Base-by-base conservation (phyloP, 371 early-diverging fungal genomes). In the Saksenaea oblongispora region DNA sequence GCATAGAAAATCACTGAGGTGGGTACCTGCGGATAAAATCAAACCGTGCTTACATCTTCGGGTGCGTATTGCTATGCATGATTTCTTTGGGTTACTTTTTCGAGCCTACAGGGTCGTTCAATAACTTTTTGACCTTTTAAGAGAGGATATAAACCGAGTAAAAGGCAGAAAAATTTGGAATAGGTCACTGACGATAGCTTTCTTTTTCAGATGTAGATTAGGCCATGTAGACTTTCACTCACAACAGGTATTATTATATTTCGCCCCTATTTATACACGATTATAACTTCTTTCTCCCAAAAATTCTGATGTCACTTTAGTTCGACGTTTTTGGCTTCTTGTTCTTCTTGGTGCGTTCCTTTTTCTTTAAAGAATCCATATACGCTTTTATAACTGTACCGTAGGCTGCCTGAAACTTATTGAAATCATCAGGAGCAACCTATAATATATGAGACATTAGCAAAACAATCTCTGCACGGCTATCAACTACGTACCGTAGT, bases 291-390 rank as follows among this genome's bases (percentile, higher is more conserved):
- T 15, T 27, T 7, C 7, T 42, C n/a, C 47, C 7, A 47, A 34
- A n/a, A 26, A 17, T n/a, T 27, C 28, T 41, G 31, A 31, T 31
- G 7, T 31, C 31, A 8, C 5, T 4, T 47, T 22, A 47, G 24
- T 47, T n/a, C 34, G 34, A 54, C 39, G 27, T 62, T 34, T 63
- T 65, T 22, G 61, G 59, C 61, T 74, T 76, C 67, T 74, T 74
- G n/a, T 39, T 63, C 65, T 78, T 78, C 58, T 74, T 74, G 35
- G 66, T 67, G 26, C 82, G 74, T 13, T 76, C 78, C 65, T 76
- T 81, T 65, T 81, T 81, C 65, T 81, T 78, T 24, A 81, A 59
- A 10, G 78, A 68, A 64, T 81, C 78, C 82, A 81, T 81, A 58
- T 81, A 78, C 8, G 82, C 82, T 59, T 70, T 65, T 54, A 81